A percentile compares a stretch with the other conserved stretches of the same genome.
Evolutionary conservation across 345 rosid species (phyloP).

Genomic region (Eucalyptus rudis): DNA sequence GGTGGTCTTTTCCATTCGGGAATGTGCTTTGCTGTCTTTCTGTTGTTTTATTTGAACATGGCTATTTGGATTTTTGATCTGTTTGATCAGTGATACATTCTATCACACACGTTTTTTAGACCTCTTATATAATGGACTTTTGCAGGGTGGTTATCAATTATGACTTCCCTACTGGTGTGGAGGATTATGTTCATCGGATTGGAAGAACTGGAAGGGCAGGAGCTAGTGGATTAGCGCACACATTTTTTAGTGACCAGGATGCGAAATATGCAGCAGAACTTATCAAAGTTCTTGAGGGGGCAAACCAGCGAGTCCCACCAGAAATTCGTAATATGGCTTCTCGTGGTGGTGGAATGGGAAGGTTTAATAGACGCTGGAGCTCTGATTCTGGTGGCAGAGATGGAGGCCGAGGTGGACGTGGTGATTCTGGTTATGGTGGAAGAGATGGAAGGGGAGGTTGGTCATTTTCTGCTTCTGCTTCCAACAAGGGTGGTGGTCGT

Average conservation of each 20-base stretch:
- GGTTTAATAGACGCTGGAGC: conserved; percentile 75
- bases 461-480: neutral
- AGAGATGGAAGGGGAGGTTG: conserved; percentile 44
- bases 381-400: conserved; percentile 48
- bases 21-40: neutral
- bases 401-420: conserved; percentile 45
- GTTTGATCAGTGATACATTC: neutral
- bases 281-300: conserved; percentile 84
- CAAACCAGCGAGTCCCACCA: conserved; percentile 75
- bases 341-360: conserved; percentile 69
- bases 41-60: neutral
- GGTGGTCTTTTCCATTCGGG: neutral
- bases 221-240: conserved; percentile 83
- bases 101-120: neutral
- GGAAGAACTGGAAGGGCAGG: conserved; percentile 99
- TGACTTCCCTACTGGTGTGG: conserved; percentile 96
- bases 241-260: conserved; percentile 89
- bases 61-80: neutral
- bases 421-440: conserved; percentile 36
- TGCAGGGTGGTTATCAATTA: conserved; percentile 87
- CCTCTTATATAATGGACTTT: neutral
- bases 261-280: conserved; percentile 81
- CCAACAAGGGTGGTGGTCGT: conserved; percentile 27
- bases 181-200: conserved; percentile 95
- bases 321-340: conserved; percentile 84